Evolutionary conservation across 257 asterid species (phyloP).

Genomic region (Craterostigma plantagineum): DNA sequence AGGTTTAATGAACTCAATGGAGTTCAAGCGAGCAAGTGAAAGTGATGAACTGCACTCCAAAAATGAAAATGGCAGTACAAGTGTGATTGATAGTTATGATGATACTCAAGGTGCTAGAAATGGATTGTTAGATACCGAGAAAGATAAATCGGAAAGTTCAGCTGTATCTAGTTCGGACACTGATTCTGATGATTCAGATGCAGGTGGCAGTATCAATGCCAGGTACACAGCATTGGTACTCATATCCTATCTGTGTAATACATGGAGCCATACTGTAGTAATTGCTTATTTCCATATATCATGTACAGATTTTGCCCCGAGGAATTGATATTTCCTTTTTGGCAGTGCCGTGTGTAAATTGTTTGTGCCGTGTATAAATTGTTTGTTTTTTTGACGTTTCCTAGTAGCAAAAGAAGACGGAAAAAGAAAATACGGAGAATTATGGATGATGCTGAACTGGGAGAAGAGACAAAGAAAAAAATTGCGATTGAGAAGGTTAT

Average conservation of each 20-base stretch:
- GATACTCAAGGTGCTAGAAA: conserved; percentile 18
- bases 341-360: no score
- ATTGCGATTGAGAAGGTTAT: conserved; percentile 92
- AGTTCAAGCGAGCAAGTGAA: conserved; percentile 24
- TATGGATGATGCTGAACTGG: conserved; percentile 88
- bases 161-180: conserved; percentile 54
- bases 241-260: no score
- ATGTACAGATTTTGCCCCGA: no score
- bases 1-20: conserved; percentile 19
- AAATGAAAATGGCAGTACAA: no score
- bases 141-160: conserved; percentile 26
- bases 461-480: conserved; percentile 92
- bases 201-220: conserved; percentile 16
- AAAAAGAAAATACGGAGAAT: conserved; percentile 89
- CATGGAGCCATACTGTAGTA: no score
- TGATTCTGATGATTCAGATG: conserved; percentile 44
- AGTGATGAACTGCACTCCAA: conserved; percentile 16
- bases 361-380: no score
- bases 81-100: conserved; percentile 21
- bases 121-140: conserved; percentile 23
- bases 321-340: no score
- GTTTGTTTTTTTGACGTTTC: no score
- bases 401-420: conserved; percentile 50
- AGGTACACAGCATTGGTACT: conserved; percentile 33
- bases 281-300: no score